Base-by-base conservation (phyloP, 768 basidiomycete genomes). In the Tephrocybe sp. region DNA sequence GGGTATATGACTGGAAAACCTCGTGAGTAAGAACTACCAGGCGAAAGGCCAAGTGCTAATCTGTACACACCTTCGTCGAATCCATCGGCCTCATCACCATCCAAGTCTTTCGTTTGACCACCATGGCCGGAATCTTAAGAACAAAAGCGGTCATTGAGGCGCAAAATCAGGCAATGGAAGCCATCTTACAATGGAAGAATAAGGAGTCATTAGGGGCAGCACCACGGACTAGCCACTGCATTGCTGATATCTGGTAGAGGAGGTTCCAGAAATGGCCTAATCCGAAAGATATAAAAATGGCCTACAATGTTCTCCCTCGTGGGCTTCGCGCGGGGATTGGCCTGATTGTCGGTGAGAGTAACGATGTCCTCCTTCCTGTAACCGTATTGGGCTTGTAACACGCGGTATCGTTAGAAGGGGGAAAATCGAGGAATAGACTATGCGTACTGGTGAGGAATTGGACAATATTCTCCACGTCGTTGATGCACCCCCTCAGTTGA, bases 101-200 rank as follows among this genome's bases (percentile, higher is more conserved):
- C 83, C 2, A 69, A 27, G 65, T 97, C 95, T 53, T 87, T 77
- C 0, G 87, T 86, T 68, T 94, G 94, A 12, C 92, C 94, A 30
- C 95, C 95, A 56, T 98, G 95, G 12, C 94, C 94, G 4, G 93
- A 95, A 65, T 91, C 90, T 90, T 36, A n/a, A 24, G 11, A 11
- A n/a, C n/a, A 39, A 27, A 38, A 21, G 45, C 29, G 42, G 30
- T 9, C 12, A 41, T 19, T 47, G 42, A 45, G 19, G 19, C 34
- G 11, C 13, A 16, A 36, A 16, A 23, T 34, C 33, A 13, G 45
- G 51, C 36, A 45, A 19, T 12, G 40, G 13, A 15, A 38, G 16
- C 13, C 6, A 24, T 4, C 80, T 49, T 50, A 88, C 89, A 94
- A 56, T 94, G 93, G 76, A 94, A 89, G 74, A 94, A 93, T 25